A percentile compares a stretch with the other conserved stretches of the same genome.
These are phyloP conservation scores for Saccharomycopsis sp. DNA, from an alignment of 805 yeast genomes.

Conservation along the genomic window DNA sequence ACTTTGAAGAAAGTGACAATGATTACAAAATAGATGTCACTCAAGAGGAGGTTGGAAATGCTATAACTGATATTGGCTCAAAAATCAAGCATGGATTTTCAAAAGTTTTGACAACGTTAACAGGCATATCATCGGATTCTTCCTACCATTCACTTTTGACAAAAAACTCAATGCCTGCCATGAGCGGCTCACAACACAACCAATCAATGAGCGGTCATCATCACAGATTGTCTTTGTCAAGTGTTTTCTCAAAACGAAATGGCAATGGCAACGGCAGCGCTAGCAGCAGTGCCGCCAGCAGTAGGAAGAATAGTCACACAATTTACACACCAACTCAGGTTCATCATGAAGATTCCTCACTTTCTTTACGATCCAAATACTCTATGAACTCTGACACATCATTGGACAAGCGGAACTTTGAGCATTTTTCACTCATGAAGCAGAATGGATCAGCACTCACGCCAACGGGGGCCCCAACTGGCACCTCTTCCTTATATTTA, in stretches of 20 bases:
- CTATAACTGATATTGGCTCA: slow-evolving; percentile 71
- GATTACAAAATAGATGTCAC: slow-evolving; percentile 45
- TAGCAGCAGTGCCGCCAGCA: neutral
- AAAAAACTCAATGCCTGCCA: slow-evolving; percentile 2
- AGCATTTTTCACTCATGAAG: no score
- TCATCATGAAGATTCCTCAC: slow-evolving; percentile 13
- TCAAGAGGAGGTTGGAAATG: slow-evolving; percentile 61
- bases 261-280: neutral
- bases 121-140: slow-evolving; percentile 14
- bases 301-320: slow-evolving; percentile 1
- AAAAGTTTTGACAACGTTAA: slow-evolving; percentile 30
- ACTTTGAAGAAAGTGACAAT: neutral
- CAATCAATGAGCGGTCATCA: no score
- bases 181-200: neutral
- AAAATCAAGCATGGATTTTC: slow-evolving; percentile 45
- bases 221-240: slow-evolving; percentile 6
- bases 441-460: no score
- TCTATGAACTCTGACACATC: slow-evolving; percentile 3
- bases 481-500: neutral
- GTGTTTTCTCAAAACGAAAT: slow-evolving; percentile 6
- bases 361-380: slow-evolving; percentile 6
- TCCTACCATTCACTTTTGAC: slow-evolving; percentile 2
- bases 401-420: neutral
- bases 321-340: slow-evolving; percentile 15
- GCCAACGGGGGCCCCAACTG: no score